phyloP scores from a whole-genome alignment of 176 grass and related monocot genomes.

The Ananas comosus region DNA sequence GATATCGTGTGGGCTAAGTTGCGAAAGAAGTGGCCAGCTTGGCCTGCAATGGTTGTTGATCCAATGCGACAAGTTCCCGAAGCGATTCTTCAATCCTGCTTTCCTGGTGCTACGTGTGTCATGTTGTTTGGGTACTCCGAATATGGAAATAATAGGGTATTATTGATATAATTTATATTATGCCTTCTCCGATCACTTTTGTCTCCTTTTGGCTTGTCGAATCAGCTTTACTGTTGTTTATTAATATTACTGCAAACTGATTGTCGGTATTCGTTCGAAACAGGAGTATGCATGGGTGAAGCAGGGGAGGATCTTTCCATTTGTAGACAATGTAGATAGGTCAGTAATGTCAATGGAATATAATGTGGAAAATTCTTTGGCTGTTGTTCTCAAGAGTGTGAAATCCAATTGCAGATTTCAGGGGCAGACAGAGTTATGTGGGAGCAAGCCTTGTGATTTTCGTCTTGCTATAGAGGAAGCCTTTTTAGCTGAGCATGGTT shows the following conservation, averaged over 20 bases:
- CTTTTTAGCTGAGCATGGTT: slow-evolving; percentile 86
- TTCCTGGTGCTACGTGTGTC: slow-evolving; percentile 46
- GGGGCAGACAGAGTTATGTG: slow-evolving; percentile 63
- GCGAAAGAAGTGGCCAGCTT: slow-evolving; percentile 59
- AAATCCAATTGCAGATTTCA: slow-evolving; percentile 62
- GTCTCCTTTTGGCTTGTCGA: too few species aligned
- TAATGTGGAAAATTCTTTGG: background rate
- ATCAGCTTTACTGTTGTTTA: slow-evolving; percentile 11
- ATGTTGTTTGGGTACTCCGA: slow-evolving; percentile 73
- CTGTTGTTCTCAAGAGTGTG: slow-evolving; percentile 11
- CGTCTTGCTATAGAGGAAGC: slow-evolving; percentile 80
- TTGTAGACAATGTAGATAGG: slow-evolving; percentile 79
- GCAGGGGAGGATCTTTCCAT: slow-evolving; percentile 73
- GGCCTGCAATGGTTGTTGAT: slow-evolving; percentile 71
- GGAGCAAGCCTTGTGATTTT: slow-evolving; percentile 65
- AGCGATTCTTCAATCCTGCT: slow-evolving; percentile 33
- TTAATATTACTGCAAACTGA: slow-evolving; percentile 1
- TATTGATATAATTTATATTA: background rate
- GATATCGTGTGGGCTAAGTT: slow-evolving; percentile 88
- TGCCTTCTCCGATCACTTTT: too few species aligned
- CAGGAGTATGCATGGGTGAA: slow-evolving; percentile 88
- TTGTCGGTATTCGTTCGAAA: slow-evolving; percentile 3
- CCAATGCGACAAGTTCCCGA: slow-evolving; percentile 52
- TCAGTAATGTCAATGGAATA: slow-evolving; percentile 32
- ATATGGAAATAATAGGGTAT: slow-evolving; percentile 59